A percentile compares a stretch with the other conserved stretches of the same genome.
phyloP scores from a whole-genome alignment of 2,329 filamentous ascomycete genomes.

The Aschersonia sp. region DNA sequence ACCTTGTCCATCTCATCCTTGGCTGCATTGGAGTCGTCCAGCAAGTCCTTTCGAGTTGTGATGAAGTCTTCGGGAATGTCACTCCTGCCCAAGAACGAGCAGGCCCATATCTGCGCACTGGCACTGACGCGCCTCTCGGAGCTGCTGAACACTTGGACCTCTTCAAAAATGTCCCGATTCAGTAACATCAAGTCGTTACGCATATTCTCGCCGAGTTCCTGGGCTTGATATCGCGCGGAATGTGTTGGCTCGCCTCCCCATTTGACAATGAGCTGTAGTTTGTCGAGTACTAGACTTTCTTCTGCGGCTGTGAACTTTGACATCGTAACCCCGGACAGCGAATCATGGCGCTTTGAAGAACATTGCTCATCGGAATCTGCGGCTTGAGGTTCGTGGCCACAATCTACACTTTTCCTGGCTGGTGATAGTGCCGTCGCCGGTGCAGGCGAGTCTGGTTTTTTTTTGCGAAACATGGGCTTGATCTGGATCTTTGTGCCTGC shows the following conservation, averaged over 20 bases:
- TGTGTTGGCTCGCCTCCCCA: constrained; percentile 98
- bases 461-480: constrained; percentile 96
- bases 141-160: constrained; percentile 90
- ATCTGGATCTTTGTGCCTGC: constrained; percentile 97
- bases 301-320: constrained; percentile 89
- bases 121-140: constrained; percentile 90
- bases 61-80: constrained; percentile 79
- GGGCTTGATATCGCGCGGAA: constrained; percentile 88
- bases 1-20: constrained; percentile 99
- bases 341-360: constrained; percentile 58
- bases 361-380: constrained; percentile 8
- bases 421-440: constrained; percentile 20
- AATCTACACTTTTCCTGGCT: constrained; percentile 13
- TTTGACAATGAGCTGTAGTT: constrained; percentile 94
- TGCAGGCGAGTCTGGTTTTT: constrained; percentile 48
- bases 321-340: constrained; percentile 77
- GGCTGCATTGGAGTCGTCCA: constrained; percentile 95
- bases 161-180: constrained; percentile 82
- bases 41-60: constrained; percentile 78
- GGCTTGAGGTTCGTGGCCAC: constrained; percentile 5
- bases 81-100: constrained; percentile 76
- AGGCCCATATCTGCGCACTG: constrained; percentile 91
- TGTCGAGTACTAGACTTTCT: constrained; percentile 85
- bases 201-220: constrained; percentile 92
- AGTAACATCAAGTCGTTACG: constrained; percentile 85